These are phyloP conservation scores for Climacium dendroides DNA, from an alignment of 225 moss, liverwort and hornwort genomes.

Conservation along the genomic window DNA sequence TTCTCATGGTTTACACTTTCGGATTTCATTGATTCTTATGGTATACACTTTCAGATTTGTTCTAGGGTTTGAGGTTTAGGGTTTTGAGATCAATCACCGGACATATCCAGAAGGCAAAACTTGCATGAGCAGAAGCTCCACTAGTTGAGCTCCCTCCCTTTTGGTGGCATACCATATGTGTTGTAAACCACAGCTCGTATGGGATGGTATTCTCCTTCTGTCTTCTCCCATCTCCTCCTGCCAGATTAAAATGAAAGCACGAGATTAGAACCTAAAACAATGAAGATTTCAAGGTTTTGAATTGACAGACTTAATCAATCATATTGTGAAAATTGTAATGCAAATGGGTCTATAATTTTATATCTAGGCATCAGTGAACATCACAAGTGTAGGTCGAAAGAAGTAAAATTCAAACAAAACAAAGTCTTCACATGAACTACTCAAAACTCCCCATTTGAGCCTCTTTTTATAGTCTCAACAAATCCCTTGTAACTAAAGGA, in stretches of 20 bases:
- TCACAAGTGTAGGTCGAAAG: too few relatives aligned
- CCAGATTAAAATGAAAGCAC: too few relatives aligned
- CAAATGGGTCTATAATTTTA: background rate
- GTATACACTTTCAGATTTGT: too few relatives aligned
- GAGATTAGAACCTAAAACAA: too few relatives aligned
- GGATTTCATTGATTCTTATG: too few relatives aligned
- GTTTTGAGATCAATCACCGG: background rate
- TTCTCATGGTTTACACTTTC: too few relatives aligned
- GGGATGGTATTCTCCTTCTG: background rate
- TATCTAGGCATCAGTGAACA: background rate
- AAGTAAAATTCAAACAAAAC: too few relatives aligned
- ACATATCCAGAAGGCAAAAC: slow-evolving; percentile 12
- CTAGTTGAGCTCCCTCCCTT: slow-evolving; percentile 9
- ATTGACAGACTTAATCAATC: too few relatives aligned
- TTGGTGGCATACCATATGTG: slow-evolving; percentile 27
- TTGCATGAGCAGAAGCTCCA: slow-evolving; percentile 16
- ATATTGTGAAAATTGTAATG: background rate
- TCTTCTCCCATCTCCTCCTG: too few relatives aligned
- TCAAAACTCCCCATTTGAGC: background rate
- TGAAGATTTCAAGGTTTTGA: too few relatives aligned
- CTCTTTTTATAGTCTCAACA: background rate
- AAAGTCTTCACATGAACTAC: background rate
- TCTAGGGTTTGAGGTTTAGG: too few relatives aligned
- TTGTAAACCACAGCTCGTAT: background rate
- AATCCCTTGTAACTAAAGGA: background rate